Evolutionary conservation across 306 rosid species (phyloP).

Genomic region (Sesbania bispinosa): DNA sequence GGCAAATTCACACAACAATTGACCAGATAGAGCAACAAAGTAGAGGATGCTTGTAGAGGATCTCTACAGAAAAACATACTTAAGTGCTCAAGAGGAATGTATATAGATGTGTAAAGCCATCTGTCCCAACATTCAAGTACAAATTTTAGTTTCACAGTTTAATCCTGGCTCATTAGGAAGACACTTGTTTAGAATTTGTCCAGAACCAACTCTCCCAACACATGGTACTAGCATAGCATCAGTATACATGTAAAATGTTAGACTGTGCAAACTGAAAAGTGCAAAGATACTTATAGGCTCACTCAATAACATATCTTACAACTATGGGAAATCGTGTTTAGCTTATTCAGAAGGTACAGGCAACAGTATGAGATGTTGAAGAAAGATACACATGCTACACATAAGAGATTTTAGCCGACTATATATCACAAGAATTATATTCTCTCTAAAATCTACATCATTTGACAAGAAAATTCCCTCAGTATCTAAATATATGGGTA

Average conservation of each 20-base stretch:
- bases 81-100: conserved; percentile 4
- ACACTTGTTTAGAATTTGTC: conserved; percentile 5
- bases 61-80: background rate
- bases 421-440: background rate
- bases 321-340: background rate
- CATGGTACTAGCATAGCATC: background rate
- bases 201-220: background rate
- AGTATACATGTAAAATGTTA: background rate
- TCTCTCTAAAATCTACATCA: conserved; percentile 13
- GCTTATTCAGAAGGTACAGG: conserved; percentile 9
- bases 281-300: conserved; percentile 7
- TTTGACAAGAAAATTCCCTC: conserved; percentile 13
- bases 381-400: background rate
- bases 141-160: conserved; percentile 19
- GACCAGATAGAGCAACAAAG: conserved; percentile 16
- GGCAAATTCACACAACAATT: conserved; percentile 12
- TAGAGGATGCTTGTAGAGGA: conserved; percentile 15
- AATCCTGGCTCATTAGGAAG: conserved; percentile 6
- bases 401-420: conserved; percentile 2
- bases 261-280: background rate
- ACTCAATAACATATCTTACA: conserved; percentile 1
- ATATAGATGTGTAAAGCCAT: conserved; percentile 7
- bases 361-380: background rate
- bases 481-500: background rate
- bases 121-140: conserved; percentile 15